Evolutionary conservation across 768 basidiomycete species (phyloP).

Genomic region (Mycena pura): DNA sequence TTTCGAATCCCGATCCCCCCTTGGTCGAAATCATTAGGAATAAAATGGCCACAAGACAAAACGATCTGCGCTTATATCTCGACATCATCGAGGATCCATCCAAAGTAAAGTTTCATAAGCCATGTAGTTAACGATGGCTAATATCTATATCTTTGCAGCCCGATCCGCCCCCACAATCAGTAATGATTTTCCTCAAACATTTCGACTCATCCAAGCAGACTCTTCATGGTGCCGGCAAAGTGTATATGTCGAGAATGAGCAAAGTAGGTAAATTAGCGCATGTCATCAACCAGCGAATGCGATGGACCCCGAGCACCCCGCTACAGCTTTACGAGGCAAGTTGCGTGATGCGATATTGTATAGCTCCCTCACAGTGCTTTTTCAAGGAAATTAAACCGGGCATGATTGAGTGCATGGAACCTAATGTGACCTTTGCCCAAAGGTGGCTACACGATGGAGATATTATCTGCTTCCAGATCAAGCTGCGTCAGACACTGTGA

Average conservation of each 20-base stretch:
- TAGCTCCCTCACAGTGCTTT: no score
- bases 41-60: conserved; percentile 96
- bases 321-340: conserved; percentile 91
- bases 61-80: conserved; percentile 92
- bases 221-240: conserved; percentile 84
- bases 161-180: conserved; percentile 78
- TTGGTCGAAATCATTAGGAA: conserved; percentile 97
- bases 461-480: conserved; percentile 98
- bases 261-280: conserved; percentile 90
- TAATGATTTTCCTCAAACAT: conserved; percentile 99
- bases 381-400: conserved; percentile 99
- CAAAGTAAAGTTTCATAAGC: conserved; percentile 55
- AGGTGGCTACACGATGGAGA: conserved; percentile 99
- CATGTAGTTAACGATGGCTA: conserved; percentile 14
- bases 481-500: conserved; percentile 92
- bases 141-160: conserved; percentile 50
- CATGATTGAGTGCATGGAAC: conserved; percentile 99
- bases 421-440: conserved; percentile 91
- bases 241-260: conserved; percentile 82
- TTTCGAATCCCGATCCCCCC: no score
- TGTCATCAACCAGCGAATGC: conserved; percentile 93
- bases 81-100: conserved; percentile 85
- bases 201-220: conserved; percentile 95
- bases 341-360: neutral
- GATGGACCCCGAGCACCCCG: conserved; percentile 93